phyloP scores from a whole-genome alignment of 768 basidiomycete genomes.

The Postia placenta region DNA sequence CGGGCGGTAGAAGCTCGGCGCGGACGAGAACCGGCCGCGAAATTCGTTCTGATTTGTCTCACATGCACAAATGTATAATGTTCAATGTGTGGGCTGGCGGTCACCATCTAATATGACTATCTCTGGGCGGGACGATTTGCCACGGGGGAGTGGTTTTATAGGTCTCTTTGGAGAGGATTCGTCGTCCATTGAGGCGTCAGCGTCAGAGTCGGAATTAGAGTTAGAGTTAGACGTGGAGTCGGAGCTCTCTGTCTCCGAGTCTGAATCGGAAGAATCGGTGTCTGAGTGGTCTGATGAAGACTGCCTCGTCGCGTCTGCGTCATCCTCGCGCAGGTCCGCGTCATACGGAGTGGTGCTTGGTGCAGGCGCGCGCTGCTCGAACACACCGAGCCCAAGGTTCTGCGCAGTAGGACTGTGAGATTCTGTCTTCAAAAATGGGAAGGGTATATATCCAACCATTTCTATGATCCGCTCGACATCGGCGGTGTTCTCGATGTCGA shows the following conservation, averaged over 20 bases:
- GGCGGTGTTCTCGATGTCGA: slow-evolving; percentile 66
- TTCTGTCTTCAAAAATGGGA: neutral
- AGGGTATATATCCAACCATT: slow-evolving; percentile 26
- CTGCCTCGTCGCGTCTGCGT: neutral
- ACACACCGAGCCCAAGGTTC: slow-evolving; percentile 4
- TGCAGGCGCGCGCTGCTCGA: neutral
- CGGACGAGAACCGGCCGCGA: too few species aligned
- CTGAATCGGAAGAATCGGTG: neutral
- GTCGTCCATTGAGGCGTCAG: neutral
- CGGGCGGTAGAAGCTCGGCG: too few species aligned
- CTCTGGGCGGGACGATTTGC: too few species aligned
- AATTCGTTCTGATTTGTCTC: too few species aligned
- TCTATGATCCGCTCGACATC: slow-evolving; percentile 52
- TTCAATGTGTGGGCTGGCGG: too few species aligned
- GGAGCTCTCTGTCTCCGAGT: neutral
- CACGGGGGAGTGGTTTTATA: slow-evolving; percentile 1
- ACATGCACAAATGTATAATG: too few species aligned
- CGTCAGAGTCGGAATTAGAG: neutral
- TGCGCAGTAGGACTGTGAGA: neutral
- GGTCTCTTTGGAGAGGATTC: neutral
- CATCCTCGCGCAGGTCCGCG: neutral
- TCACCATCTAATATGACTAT: too few species aligned
- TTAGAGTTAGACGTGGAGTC: neutral
- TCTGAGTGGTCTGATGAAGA: neutral
- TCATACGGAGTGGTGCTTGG: neutral